Percentiles rank a stretch among this genome's conserved stretches.
Conservation (phyloP, 345 rosid species). For the Bruguiera sexangula region DNA sequence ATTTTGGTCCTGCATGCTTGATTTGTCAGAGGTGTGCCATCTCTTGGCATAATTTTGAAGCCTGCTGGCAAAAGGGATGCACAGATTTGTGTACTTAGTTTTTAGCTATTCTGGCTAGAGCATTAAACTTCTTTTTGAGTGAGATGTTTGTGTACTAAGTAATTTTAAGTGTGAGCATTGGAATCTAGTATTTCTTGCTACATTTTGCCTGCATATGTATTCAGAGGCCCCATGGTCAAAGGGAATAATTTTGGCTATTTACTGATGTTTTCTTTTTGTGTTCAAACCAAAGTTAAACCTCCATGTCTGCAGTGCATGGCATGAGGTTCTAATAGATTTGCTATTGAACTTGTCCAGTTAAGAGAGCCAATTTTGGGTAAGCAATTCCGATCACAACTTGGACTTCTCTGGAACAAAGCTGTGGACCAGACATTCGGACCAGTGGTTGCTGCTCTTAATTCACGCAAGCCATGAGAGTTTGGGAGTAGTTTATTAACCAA, state of each 20-base stretch:
- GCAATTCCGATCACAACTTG: conserved; percentile 51
- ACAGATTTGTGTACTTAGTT: too few species aligned
- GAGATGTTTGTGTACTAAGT: too few species aligned
- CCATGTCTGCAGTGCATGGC: not conserved
- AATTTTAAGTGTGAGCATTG: too few species aligned
- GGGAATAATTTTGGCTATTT: not conserved
- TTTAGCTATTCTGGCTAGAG: too few species aligned
- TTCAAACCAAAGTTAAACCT: not conserved
- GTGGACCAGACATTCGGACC: conserved; percentile 78
- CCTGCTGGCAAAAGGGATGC: too few species aligned
- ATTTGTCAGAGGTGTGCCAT: too few species aligned
- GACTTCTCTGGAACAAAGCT: conserved; percentile 75
- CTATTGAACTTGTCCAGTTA: conserved; percentile 39
- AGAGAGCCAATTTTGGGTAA: conserved; percentile 57
- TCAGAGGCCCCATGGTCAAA: too few species aligned
- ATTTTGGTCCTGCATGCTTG: too few species aligned
- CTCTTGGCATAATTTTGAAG: too few species aligned
- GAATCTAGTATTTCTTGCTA: too few species aligned
- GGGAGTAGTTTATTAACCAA: not conserved
- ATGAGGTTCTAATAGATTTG: conserved; percentile 13
- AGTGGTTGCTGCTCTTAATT: conserved; percentile 54
- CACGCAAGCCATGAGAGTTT: conserved; percentile 58
- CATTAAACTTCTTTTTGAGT: too few species aligned
- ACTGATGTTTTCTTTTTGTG: not conserved
- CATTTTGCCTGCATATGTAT: too few species aligned